A percentile compares a stretch with the other conserved stretches of the same genome.
Evolutionary conservation across 163 green algal species (phyloP).

Genomic region (Scenedesmus sp.): DNA sequence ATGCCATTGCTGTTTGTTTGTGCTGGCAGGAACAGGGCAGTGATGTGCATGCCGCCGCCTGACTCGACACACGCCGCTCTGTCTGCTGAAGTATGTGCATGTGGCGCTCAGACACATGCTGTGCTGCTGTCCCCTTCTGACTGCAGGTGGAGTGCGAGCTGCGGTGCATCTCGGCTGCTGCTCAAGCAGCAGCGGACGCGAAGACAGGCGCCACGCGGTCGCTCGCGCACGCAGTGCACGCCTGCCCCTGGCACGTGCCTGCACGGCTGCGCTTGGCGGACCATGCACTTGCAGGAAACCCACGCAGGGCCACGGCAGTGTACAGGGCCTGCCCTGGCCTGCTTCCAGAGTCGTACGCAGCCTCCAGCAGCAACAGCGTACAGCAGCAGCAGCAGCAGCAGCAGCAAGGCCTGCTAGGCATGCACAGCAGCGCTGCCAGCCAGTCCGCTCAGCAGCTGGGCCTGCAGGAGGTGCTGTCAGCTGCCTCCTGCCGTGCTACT

Average conservation of each 20-base stretch:
- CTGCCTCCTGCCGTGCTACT: background rate
- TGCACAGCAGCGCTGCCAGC: background rate
- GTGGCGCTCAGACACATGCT: background rate
- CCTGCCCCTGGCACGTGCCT: constrained; percentile 53
- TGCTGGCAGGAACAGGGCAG: too few relatives aligned
- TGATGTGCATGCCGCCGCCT: background rate
- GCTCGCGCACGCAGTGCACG: constrained; percentile 46
- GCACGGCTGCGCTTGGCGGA: constrained; percentile 32
- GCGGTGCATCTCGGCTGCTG: constrained; percentile 24
- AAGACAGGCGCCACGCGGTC: constrained; percentile 20
- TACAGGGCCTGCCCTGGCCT: constrained; percentile 23
- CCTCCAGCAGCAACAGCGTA: background rate
- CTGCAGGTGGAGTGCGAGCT: constrained; percentile 27
- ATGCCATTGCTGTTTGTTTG: too few relatives aligned
- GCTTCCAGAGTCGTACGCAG: background rate
- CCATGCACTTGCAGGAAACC: background rate
- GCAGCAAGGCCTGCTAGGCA: constrained; percentile 17
- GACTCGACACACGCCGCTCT: background rate
- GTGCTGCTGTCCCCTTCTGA: background rate
- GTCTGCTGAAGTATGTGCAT: background rate
- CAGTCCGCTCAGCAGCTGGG: background rate
- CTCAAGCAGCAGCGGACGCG: background rate
- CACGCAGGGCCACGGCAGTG: constrained; percentile 6
- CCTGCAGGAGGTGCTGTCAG: constrained; percentile 24
- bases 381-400: background rate